These are phyloP conservation scores for Penicillium bialowiezense DNA, from an alignment of 495 filamentous ascomycete genomes.

Conservation along the genomic window DNA sequence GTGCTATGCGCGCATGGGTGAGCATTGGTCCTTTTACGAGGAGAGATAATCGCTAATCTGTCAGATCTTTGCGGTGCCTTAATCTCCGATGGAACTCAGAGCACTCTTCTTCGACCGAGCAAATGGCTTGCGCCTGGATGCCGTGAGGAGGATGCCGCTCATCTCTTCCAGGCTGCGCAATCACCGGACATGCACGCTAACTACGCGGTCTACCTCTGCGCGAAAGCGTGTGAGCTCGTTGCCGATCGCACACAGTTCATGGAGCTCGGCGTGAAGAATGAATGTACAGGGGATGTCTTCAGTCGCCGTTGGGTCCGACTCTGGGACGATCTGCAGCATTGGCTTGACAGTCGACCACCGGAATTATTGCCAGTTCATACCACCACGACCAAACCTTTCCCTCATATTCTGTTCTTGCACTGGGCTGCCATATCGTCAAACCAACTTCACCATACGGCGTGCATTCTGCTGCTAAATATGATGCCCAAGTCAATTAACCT, in stretches of 20 bases:
- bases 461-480: slow-evolving; percentile 42
- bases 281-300: slow-evolving; percentile 24
- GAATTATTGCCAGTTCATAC: slow-evolving; percentile 39
- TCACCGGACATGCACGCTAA: slow-evolving; percentile 43
- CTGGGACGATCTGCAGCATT: slow-evolving; percentile 43
- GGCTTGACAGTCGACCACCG: slow-evolving; percentile 35
- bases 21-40: background rate
- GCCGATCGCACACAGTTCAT: slow-evolving; percentile 37
- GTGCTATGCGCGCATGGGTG: slow-evolving; percentile 50
- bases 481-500: slow-evolving; percentile 34
- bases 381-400: slow-evolving; percentile 35
- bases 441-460: slow-evolving; percentile 47
- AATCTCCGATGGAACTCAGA: slow-evolving; percentile 44
- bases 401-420: slow-evolving; percentile 42
- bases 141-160: slow-evolving; percentile 27
- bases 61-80: slow-evolving; percentile 46
- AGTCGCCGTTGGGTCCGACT: slow-evolving; percentile 33
- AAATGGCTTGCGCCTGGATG: slow-evolving; percentile 39
- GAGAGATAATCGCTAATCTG: background rate
- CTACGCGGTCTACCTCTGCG: slow-evolving; percentile 46
- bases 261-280: slow-evolving; percentile 32
- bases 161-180: slow-evolving; percentile 25
- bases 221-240: slow-evolving; percentile 40
- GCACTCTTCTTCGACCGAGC: slow-evolving; percentile 36
- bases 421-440: slow-evolving; percentile 50